Conservation (phyloP, 352 stramenopile species). For the Phytophthora pisi region DNA sequence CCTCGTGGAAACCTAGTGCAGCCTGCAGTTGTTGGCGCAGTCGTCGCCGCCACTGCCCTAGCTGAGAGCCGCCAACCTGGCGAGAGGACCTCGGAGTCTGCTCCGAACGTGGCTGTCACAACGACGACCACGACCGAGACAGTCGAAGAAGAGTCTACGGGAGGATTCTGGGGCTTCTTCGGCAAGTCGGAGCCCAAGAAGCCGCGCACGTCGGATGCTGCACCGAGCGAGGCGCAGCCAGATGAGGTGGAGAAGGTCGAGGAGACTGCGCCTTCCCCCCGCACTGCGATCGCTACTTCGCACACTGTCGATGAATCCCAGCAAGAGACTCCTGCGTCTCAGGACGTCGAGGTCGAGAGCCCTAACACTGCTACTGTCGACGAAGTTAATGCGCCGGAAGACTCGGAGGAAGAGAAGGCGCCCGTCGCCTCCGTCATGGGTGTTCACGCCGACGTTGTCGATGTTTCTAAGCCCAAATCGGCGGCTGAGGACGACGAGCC, state of each 20-base stretch:
- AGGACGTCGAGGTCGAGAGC: constrained; percentile 1
- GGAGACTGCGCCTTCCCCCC: background rate
- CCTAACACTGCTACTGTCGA: background rate
- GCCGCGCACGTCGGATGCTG: too few relatives aligned
- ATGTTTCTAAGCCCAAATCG: constrained; percentile 1
- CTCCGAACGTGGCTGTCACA: background rate
- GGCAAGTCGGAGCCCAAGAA: constrained; percentile 24
- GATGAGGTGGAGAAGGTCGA: constrained; percentile 4
- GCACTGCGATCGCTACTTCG: background rate
- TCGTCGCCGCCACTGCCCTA: background rate
- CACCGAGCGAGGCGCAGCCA: background rate
- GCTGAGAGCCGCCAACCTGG: background rate
- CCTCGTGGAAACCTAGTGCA: background rate
- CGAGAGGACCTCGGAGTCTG: background rate
- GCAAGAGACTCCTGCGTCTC: constrained; percentile 4
- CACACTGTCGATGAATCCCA: background rate
- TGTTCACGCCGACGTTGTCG: background rate
- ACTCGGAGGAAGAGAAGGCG: constrained; percentile 11
- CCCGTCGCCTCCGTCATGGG: background rate
- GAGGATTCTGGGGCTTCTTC: constrained; percentile 36
- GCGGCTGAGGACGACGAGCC: background rate
- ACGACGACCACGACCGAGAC: background rate
- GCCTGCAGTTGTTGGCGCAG: background rate
- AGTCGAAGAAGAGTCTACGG: constrained; percentile 9
- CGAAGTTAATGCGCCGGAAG: background rate